Base-by-base conservation (phyloP, 306 rosid species). In the Quillaja saponaria region DNA sequence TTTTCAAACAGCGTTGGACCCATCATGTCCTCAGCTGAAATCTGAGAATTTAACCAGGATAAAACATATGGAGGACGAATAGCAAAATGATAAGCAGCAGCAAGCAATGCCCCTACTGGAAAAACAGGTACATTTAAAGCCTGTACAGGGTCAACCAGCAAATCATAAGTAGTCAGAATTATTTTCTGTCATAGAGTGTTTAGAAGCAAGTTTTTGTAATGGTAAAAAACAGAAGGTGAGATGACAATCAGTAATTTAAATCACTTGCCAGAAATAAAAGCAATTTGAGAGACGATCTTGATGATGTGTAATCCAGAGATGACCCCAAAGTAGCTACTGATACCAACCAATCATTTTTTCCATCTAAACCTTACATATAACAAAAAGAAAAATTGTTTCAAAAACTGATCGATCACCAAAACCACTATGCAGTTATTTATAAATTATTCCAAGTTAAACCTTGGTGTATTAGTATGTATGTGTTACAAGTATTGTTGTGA, bases 261-360 rank as follows among this genome's bases (percentile, higher is more conserved):
- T 82, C 71, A 82, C 88, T 86, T 82, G 63, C 95, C 92, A 91
- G 76, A n/a, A 95, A 96, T 73, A 91, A 84, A 61, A 91, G 86
- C 54, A 87, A 61, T 59, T 81, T 86, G 68, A 82, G 88, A 40
- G 97, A 84, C 31, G 97, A 84, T 80, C 68, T 85, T 66, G 97
- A 91, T 63, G 78, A 66, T 7, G 85, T 55, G 74, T 82, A 88
- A 75, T 86, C 97, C 1, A 91, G 95, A 3, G 97, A 91, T 31
- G 97, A 88, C 37, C 58, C 97, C 85, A 91, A 74, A 34, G 96
- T 86, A 75, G 84, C 84, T 58, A 82, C 74, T 25, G 97, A 80
- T 63, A 82, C 84, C 51, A 91, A 76, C 16, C 77, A 77, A 54
- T 86, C 71, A 65, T 88, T 82, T 49, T 65, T 76, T 76, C 79